Evolutionary conservation across 2,329 filamentous ascomycete genomes (phyloP), one percentile per base, ranked within the genome.

Genomic region (Xylariaceae sp.): DNA sequence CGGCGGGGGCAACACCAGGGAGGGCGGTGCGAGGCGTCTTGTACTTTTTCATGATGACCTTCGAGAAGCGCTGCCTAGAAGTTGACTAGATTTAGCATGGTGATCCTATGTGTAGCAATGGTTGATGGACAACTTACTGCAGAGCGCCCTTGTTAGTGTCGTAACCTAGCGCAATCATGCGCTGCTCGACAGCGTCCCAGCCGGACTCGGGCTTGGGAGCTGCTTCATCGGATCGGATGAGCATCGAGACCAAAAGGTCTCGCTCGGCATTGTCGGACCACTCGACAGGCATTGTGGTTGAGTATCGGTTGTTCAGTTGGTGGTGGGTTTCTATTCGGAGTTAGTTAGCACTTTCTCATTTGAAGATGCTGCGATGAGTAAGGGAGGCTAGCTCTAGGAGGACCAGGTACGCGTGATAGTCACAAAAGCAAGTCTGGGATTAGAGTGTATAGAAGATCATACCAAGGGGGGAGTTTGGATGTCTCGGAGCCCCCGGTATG

Each of bases 261-360:
- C 38, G 38, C 18, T 51, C 50, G 4, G 35, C 22, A 26, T 74
- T 34, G 55, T 78, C 36, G 56, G 75, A 15, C 73, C 75, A 42
- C 64, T 71, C 50, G 60, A 69, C 41, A 53, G 66, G 19, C 55
- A 61, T 34, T 40, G 57, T 39, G 42, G 33, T n/a, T n/a, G n/a
- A n/a, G n/a, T n/a, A n/a, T n/a, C n/a, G n/a, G n/a, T n/a, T n/a
- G n/a, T n/a, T n/a, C n/a, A n/a, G n/a, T n/a, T n/a, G n/a, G n/a
- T n/a, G n/a, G n/a, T n/a, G n/a, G n/a, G n/a, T n/a, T n/a, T n/a
- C n/a, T n/a, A n/a, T n/a, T n/a, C n/a, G n/a, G n/a, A n/a, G n/a
- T n/a, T n/a, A n/a, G n/a, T n/a, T n/a, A n/a, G n/a, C n/a, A n/a
- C n/a, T n/a, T n/a, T n/a, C n/a, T n/a, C n/a, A n/a, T n/a, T n/a